Base-by-base conservation (phyloP, 1,139 yeast genomes). In the Taiozyma sp. region DNA sequence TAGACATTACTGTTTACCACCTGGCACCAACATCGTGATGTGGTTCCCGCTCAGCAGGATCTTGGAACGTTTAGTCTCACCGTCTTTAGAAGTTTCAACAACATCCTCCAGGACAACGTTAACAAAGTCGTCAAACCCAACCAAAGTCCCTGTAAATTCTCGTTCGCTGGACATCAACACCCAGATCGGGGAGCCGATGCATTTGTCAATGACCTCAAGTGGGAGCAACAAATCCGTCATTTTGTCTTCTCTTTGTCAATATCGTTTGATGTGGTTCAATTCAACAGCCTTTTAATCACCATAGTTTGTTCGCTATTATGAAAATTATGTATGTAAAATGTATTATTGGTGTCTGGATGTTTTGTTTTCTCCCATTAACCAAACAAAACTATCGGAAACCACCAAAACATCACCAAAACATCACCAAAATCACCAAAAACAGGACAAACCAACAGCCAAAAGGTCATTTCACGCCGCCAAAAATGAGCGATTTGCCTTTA, bases 41-140 rank as follows among this genome's bases (percentile, higher is more conserved):
- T 84, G 87, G 59, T 87, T 87, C n/a, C 98, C 96, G 68, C 91
- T 91, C 60, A 93, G 75, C 51, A 93, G 76, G 78, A 93, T 85
- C 67, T 83, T 84, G 65, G 80, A 78, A 59, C 80, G 78, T 50
- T 71, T 71, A 53, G 68, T 73, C 51, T 70, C 72, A 48, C 64
- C 69, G 45, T 75, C 78, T 24, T 73, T 73, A 12, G 66, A 60
- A 56, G 70, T 69, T 67, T 91, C 98, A 9, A 79, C 78, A 38
- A 88, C 97, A 61, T 90, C 84, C 63, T 87, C 87, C 55, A 92
- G 77, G 12, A 93, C 96, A 75, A 92, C 85, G 69, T 93, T 93
- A 55, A 93, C 98, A 63, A 85, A 92, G 68, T 93, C 98, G 68
- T 93, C 99, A 68, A 93, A 92, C 1, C 98, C 99, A 29, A 87